Base-by-base conservation (phyloP, 176 grass and related monocot genomes). In the Lolium rigidum region DNA sequence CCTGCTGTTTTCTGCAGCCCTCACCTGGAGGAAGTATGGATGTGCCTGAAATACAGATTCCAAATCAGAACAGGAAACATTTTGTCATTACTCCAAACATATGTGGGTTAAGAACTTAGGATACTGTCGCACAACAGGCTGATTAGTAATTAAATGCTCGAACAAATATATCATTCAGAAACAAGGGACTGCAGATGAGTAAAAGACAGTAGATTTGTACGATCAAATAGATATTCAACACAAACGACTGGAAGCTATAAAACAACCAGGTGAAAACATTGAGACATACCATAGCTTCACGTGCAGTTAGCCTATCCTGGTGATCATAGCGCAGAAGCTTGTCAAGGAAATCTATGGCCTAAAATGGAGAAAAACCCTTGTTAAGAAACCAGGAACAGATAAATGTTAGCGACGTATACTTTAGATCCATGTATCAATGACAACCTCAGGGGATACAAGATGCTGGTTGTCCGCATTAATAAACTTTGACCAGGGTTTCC, bases 311-410 rank as follows among this genome's bases (percentile, higher is more conserved):
- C 78, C 97, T 96, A 51, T 99, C 92, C 80, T 96, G 94, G 72
- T 99, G 97, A 88, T 99, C 97, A 91, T 99, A 99, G 10, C 87
- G 92, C 58, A 99, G 88, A 96, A 99, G 97, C 47, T 92, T 96
- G 70, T 99, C 97, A 15, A 99, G 94, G 79, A 99, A 99, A 93
- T 99, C 97, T 60, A 99, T 86, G 52, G 97, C 90, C 97, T 96
- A 86, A 54, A 84, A 80, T 10, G 89, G 79, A 82, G 35, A 20
- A 76, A 80, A 15, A 17, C 3, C 35, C 71, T n/a, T 12, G 81
- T 86, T 17, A 55, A 84, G 18, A 72, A 51, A 83, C 58, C 17
- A 90, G 10, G 38, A 65, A 4, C 58, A 69, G 63, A 28, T 26
- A 77, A 76, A 55, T 49, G n/a, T n/a, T 65, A 44, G 41, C 28